Conservation (phyloP, 2,329 filamentous ascomycete species). For the Trichocomaceae sp. region DNA sequence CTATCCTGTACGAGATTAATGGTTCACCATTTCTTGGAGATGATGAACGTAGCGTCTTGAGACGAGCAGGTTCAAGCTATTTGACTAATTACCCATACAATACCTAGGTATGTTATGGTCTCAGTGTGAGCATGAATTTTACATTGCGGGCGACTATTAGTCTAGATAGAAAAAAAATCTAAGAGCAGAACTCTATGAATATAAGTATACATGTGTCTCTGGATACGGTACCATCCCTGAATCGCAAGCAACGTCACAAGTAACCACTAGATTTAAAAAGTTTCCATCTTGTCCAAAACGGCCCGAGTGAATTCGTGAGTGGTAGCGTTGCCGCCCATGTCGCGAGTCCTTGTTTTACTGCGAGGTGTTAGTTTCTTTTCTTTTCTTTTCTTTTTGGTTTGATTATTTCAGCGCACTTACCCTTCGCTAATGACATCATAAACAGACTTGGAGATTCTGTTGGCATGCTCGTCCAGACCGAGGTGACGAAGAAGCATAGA, state of each 20-base stretch:
- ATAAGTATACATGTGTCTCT: slow-evolving; percentile 13
- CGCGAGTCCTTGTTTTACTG: slow-evolving; percentile 80
- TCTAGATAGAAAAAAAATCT: neutral
- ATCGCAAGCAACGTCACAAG: neutral
- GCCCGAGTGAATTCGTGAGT: slow-evolving; percentile 94
- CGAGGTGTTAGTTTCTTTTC: slow-evolving; percentile 10
- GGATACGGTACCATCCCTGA: slow-evolving; percentile 1
- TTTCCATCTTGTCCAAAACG: slow-evolving; percentile 93
- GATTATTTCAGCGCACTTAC: slow-evolving; percentile 47
- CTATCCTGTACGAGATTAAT: neutral
- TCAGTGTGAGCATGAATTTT: neutral
- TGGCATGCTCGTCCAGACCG: slow-evolving; percentile 94
- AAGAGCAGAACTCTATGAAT: slow-evolving; percentile 6
- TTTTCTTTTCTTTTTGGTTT: neutral
- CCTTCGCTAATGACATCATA: slow-evolving; percentile 81
- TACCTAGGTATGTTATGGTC: neutral
- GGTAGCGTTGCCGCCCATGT: slow-evolving; percentile 87
- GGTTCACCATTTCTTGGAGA: no score
- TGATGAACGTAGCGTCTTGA: neutral
- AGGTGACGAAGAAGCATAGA: slow-evolving; percentile 97
- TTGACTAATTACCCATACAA: neutral
- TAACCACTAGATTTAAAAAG: slow-evolving; percentile 32
- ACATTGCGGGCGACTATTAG: neutral
- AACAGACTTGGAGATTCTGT: slow-evolving; percentile 82
- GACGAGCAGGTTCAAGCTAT: neutral